phyloP scores from a whole-genome alignment of 352 stramenopile species.

The Globisporangium rhizosaccharum region DNA sequence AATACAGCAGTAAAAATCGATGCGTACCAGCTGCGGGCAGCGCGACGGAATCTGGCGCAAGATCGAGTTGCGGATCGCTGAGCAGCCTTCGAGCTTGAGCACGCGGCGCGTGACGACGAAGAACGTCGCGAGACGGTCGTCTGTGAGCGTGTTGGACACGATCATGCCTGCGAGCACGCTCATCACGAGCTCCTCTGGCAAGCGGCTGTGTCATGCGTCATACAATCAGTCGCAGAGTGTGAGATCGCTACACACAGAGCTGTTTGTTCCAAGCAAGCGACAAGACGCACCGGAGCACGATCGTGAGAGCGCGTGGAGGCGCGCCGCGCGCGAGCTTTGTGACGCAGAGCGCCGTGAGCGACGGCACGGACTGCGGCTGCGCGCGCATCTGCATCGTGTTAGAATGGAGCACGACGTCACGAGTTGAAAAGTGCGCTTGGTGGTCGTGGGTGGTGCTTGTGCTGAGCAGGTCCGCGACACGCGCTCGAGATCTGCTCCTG shows the following conservation, averaged over 20 bases:
- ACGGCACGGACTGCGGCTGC: constrained; percentile 24
- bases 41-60: constrained; percentile 81
- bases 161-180: constrained; percentile 71
- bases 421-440: not conserved
- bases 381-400: not conserved
- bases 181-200: constrained; percentile 81
- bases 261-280: not conserved
- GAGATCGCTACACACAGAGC: not conserved
- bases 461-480: not conserved
- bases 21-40: constrained; percentile 68
- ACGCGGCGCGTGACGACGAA: constrained; percentile 74
- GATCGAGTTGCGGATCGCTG: constrained; percentile 81
- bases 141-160: constrained; percentile 61
- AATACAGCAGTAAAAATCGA: not conserved
- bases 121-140: constrained; percentile 79
- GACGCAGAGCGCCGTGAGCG: constrained; percentile 60
- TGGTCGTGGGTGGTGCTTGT: not conserved
- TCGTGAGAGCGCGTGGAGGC: constrained; percentile 48
- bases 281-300: constrained; percentile 51
- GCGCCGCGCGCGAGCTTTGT: constrained; percentile 44
- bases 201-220: constrained; percentile 26
- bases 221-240: not conserved
- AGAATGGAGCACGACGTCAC: no score
- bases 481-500: no score
- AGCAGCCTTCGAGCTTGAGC: constrained; percentile 66